Percentiles rank a stretch among this genome's conserved stretches.
These are phyloP conservation scores for Suillus clintonianus DNA, from an alignment of 768 basidiomycete species.

Conservation along the genomic window DNA sequence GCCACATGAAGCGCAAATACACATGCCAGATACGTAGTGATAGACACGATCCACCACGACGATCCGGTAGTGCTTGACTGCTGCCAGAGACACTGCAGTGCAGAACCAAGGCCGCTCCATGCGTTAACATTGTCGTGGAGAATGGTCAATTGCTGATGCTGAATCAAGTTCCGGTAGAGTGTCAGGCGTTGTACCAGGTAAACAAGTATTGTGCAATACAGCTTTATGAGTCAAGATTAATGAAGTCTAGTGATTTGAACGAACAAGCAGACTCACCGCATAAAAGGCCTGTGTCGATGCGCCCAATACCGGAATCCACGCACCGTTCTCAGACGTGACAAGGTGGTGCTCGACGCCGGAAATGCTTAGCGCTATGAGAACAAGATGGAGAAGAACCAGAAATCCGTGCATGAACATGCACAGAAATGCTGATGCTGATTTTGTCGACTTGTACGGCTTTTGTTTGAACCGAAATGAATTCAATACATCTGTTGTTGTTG, in stretches of 20 bases:
- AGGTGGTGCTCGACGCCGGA: slow-evolving; percentile 2
- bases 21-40: slow-evolving; percentile 4
- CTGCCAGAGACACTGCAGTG: slow-evolving; percentile 5
- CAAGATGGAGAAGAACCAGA: slow-evolving; percentile 13
- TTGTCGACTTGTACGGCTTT: background rate
- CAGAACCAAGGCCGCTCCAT: slow-evolving; percentile 8
- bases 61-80: slow-evolving; percentile 2
- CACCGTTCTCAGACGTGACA: background rate
- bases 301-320: background rate
- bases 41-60: background rate
- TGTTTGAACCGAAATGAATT: background rate
- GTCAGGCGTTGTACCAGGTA: slow-evolving; percentile 13
- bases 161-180: slow-evolving; percentile 6
- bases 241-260: background rate
- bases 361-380: slow-evolving; percentile 2
- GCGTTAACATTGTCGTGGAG: slow-evolving; percentile 6
- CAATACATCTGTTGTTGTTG: background rate
- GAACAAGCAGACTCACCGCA: background rate
- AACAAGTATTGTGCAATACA: slow-evolving; percentile 13
- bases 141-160: slow-evolving; percentile 1
- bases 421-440: background rate
- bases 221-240: slow-evolving; percentile 5
- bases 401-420: background rate
- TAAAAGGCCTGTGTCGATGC: slow-evolving; percentile 7
- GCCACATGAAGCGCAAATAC: slow-evolving; percentile 5